Base-by-base conservation (phyloP, 176 grass and related monocot species). In the Pontederia crassipes region DNA sequence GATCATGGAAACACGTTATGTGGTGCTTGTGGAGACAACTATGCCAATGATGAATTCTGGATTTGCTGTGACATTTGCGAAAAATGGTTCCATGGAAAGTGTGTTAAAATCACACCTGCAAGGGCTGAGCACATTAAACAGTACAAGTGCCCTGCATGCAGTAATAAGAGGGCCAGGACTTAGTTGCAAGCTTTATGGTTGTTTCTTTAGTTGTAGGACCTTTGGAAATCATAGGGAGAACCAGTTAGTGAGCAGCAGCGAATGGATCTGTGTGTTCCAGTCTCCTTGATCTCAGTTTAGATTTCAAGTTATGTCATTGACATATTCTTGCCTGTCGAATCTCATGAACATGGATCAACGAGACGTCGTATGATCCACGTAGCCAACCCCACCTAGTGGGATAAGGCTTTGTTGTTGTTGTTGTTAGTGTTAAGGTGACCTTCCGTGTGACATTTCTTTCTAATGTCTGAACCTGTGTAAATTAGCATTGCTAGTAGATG, bases 51-150 rank as follows among this genome's bases (percentile, higher is more conserved):
- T 45, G 59, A 62, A 46, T 62, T 62, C 16, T 62, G 59, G 59
- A 62, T 62, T 45, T 62, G 59, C 59, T 62, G 59, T 17, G 59
- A 62, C 14, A 16, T 62, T 62, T 62, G 59, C 16, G 59, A 62
- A 62, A 62, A 62, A 62, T 62, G 59, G 59, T 62, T 62, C 59
- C 59, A 62, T 45, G 59, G 59, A 12, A 62, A 62, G 17, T 62
- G 59, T 45, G 59, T 62, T 62, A 62, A 62, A 15, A 62, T 62
- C 59, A 62, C 59, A 45, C 59, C 59, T 46, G 59, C 59, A 62
- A 29, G 59, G 35, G 59, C 59, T 62, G 59, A 62, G 59, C 59
- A 62, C 59, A 62, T 62, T 40, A 62, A 62, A 46, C 59, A 62
- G 8, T 62, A 62, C 59, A 62, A 62, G 26, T 62, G 59, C 59